Conservation (phyloP, 2,329 filamentous ascomycete species). For the Byssoonygena ceratinophila region DNA sequence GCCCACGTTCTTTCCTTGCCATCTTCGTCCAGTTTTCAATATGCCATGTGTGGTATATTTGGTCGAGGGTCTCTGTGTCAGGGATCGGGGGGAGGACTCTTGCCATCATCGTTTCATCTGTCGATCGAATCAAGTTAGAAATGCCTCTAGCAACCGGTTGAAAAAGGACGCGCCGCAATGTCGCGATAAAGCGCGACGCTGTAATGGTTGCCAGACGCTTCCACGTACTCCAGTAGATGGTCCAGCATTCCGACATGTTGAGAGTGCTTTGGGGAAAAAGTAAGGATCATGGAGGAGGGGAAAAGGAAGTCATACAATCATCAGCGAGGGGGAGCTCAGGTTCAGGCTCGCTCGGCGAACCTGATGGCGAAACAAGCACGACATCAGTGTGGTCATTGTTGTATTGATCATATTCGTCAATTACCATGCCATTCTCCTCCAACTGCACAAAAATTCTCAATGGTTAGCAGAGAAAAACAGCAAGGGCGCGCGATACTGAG, state of each 20-base stretch:
- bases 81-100: conserved; percentile 64
- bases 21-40: conserved; percentile 72
- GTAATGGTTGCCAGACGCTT: not conserved
- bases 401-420: conserved; percentile 48
- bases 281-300: not conserved
- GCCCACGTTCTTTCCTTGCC: conserved; percentile 73
- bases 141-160: not conserved
- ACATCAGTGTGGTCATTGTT: conserved; percentile 53
- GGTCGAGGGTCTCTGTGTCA: conserved; percentile 69
- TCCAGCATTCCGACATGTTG: conserved; percentile 1
- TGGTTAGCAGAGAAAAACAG: not conserved
- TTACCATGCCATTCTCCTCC: conserved; percentile 51
- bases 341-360: conserved; percentile 47
- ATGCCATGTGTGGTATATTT: conserved; percentile 72
- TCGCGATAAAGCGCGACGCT: not conserved
- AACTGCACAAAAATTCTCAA: conserved; percentile 8
- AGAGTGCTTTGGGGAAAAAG: not conserved
- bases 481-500: not conserved
- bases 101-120: conserved; percentile 77
- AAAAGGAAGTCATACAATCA: conserved; percentile 39
- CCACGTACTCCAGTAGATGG: not conserved
- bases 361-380: conserved; percentile 52
- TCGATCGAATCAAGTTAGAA: not conserved
- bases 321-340: conserved; percentile 47
- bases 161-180: not conserved